phyloP scores from a whole-genome alignment of 495 filamentous ascomycete species.

The Penicillium maclennaniae region DNA sequence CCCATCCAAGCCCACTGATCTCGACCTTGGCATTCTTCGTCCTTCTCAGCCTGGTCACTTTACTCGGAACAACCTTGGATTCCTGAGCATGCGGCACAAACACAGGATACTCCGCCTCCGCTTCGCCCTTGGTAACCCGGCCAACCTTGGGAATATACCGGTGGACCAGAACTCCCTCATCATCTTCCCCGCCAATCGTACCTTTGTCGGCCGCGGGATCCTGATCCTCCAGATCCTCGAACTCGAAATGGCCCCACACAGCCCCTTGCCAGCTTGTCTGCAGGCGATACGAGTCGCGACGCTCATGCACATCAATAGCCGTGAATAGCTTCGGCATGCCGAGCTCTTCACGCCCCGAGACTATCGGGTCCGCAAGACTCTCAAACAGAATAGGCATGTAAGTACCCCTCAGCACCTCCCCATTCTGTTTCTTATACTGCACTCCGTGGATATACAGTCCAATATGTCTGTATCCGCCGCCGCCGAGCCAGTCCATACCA shows the following conservation, averaged over 20 bases:
- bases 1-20: slow-evolving; percentile 43
- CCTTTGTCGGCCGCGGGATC: slow-evolving; percentile 24
- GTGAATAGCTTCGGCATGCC: slow-evolving; percentile 55
- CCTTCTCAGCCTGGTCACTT: slow-evolving; percentile 29
- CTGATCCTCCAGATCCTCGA: slow-evolving; percentile 36
- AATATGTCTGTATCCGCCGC: slow-evolving; percentile 51
- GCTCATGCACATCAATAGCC: slow-evolving; percentile 41
- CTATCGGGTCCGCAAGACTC: slow-evolving; percentile 48
- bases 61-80: slow-evolving; percentile 29
- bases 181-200: slow-evolving; percentile 29
- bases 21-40: slow-evolving; percentile 41
- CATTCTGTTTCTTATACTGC: slow-evolving; percentile 49
- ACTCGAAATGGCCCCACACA: slow-evolving; percentile 38
- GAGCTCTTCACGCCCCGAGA: slow-evolving; percentile 52
- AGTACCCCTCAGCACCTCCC: slow-evolving; percentile 42
- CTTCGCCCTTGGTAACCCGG: slow-evolving; percentile 31
- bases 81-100: slow-evolving; percentile 39
- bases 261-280: slow-evolving; percentile 47
- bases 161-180: slow-evolving; percentile 41
- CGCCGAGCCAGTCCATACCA: slow-evolving; percentile 24
- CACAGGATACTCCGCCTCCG: slow-evolving; percentile 45
- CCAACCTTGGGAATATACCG: slow-evolving; percentile 48
- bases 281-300: slow-evolving; percentile 33
- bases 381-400: slow-evolving; percentile 56
- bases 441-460: slow-evolving; percentile 57